A percentile compares a stretch with the other conserved stretches of the same genome.
These are phyloP conservation scores for Yamadazyma siamensis DNA, from an alignment of 1,139 yeast genomes.

Conservation along the genomic window DNA sequence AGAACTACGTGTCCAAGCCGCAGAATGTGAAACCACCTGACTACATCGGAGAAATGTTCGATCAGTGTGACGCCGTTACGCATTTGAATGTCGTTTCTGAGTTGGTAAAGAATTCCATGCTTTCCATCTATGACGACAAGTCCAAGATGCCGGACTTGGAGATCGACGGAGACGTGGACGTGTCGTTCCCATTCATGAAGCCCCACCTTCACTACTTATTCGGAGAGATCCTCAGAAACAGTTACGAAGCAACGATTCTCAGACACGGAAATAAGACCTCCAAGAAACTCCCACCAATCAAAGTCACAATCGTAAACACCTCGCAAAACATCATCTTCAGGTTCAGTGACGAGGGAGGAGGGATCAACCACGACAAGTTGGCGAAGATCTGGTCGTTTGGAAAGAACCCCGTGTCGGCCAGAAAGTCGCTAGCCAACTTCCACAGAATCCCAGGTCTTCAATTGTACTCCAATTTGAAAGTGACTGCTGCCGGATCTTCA, in stretches of 20 bases:
- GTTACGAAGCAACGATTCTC: constrained; percentile 73
- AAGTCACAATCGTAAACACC: constrained; percentile 66
- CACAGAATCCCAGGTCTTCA: constrained; percentile 64
- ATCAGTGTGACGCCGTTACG: constrained; percentile 72
- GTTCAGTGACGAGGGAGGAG: constrained; percentile 90
- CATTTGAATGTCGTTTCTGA: constrained; percentile 56
- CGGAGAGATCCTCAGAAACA: constrained; percentile 83
- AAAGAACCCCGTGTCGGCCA: constrained; percentile 57
- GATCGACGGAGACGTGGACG: constrained; percentile 62
- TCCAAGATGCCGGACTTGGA: constrained; percentile 70
- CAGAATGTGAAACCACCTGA: constrained; percentile 54
- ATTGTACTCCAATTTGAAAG: constrained; percentile 38
- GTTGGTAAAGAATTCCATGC: constrained; percentile 40
- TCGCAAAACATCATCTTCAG: constrained; percentile 68
- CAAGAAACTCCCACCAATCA: constrained; percentile 60
- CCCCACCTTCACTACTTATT: constrained; percentile 82
- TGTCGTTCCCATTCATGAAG: constrained; percentile 76
- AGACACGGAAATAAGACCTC: constrained; percentile 28
- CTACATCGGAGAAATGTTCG: constrained; percentile 84
- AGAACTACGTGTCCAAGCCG: constrained; percentile 49
- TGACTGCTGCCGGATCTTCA: constrained; percentile 39
- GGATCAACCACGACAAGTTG: constrained; percentile 57
- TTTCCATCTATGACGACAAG: constrained; percentile 49
- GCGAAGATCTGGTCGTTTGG: constrained; percentile 82
- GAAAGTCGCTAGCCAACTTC: constrained; percentile 56